Evolutionary conservation across 2,329 filamentous ascomycete species (phyloP).

Genomic region (Blastomyces percursus): DNA sequence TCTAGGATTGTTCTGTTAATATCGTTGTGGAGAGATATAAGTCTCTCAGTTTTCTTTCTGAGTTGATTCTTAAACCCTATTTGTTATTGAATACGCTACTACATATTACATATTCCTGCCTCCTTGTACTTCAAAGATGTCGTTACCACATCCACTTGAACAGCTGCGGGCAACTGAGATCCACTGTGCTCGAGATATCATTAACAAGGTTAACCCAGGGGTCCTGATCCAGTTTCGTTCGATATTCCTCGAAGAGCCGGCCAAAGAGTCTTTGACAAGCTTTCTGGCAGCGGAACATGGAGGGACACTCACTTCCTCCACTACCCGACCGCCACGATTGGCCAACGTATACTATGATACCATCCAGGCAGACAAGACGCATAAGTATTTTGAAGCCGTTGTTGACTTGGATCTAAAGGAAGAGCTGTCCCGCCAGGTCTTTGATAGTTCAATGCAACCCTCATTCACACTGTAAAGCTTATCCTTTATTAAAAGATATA

Average conservation of each 20-base stretch:
- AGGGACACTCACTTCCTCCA: slow-evolving; percentile 24
- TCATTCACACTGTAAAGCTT: slow-evolving; percentile 34
- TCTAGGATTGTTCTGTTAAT: background rate
- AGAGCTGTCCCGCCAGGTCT: slow-evolving; percentile 35
- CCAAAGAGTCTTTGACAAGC: slow-evolving; percentile 38
- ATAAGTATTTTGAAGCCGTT: slow-evolving; percentile 45
- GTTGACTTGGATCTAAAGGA: slow-evolving; percentile 37
- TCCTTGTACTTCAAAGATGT: slow-evolving; percentile 4
- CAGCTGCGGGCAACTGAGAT: slow-evolving; percentile 48
- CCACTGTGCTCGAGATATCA: slow-evolving; percentile 38
- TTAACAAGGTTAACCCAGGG: slow-evolving; percentile 33
- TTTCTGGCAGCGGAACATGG: slow-evolving; percentile 41
- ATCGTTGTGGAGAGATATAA: background rate
- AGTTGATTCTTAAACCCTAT: background rate
- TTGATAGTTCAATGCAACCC: slow-evolving; percentile 40
- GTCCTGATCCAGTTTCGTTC: slow-evolving; percentile 38
- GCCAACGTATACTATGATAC: slow-evolving; percentile 46
- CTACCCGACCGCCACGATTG: slow-evolving; percentile 38
- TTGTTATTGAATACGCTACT: background rate
- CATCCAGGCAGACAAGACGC: slow-evolving; percentile 27
- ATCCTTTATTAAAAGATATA: background rate
- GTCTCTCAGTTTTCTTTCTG: no score
- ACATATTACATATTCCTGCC: background rate
- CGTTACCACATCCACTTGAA: slow-evolving; percentile 42
- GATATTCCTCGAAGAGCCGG: slow-evolving; percentile 42